Base-by-base conservation (phyloP, 805 yeast genomes). In the Diddensiella transvaalensis region DNA sequence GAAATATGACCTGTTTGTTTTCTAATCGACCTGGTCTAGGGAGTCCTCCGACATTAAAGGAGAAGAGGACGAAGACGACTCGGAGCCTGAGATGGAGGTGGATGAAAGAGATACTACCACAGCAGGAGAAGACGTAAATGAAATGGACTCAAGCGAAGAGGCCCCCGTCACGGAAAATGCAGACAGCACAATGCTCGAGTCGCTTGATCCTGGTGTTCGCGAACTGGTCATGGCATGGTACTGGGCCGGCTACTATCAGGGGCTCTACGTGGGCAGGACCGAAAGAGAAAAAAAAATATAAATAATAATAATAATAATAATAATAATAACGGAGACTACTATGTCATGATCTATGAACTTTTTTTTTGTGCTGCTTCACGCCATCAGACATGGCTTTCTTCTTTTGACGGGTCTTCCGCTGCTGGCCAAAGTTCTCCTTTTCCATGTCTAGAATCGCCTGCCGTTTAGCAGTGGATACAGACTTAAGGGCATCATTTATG, bases 361-460 rank as follows among this genome's bases (percentile, higher is more conserved):
- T 4, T 15, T 29, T 36, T 32, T 42, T 47, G 35, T 18, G 23
- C 18, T 42, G 42, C 18, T 40, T 45, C 19, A 24, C 40, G 10
- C 24, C 29, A 6, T 39, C 21, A 22, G 58, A 53, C 10, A 24
- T 15, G 15, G 26, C 44, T 3, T 13, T 17, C 62, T 75, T 77
- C 42, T 64, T 66, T 60, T 73, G 77, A 55, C 80, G 79, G 37
- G 70, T 76, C 58, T 71, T 74, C 54, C 72, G 74, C 56, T 76
- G 76, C 59, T 87, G 95, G 10, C 97, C 96, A 64, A 90, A 91
- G 18, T 80, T 78, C 52, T 87, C 96, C 53, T 78, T 79, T 53
- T 91, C 97, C 96, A 93, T 89, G 33, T 87, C 96, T 86, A 91
- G 80, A 47, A 85, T 64, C 2, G 96, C 86, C 64, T 90, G 96